Conservation (phyloP, 352 stramenopile species). For the Phytophthora lateralis region DNA sequence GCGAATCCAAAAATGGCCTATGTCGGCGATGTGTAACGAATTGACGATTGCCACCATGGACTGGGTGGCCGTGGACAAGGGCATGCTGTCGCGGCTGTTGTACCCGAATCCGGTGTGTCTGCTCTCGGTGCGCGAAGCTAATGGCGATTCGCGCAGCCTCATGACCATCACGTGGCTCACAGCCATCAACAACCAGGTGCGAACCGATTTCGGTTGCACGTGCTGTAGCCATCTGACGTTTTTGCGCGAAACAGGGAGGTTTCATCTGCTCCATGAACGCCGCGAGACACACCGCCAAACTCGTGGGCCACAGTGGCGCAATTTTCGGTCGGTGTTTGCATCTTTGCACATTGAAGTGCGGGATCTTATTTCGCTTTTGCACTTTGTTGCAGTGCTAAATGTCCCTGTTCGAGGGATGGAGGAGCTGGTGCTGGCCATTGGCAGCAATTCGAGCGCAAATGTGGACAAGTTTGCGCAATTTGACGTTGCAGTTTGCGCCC, state of each 20-base stretch:
- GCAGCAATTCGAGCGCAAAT: conserved; percentile 53
- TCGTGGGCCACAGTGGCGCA: conserved; percentile 52
- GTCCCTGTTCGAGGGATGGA: conserved; percentile 76
- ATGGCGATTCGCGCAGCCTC: conserved; percentile 42
- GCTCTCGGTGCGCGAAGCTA: conserved; percentile 45
- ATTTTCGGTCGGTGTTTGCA: conserved; percentile 56
- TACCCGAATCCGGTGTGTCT: conserved; percentile 87
- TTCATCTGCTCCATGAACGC: conserved; percentile 88
- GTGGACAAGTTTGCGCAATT: conserved; percentile 72
- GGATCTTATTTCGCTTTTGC: neutral
- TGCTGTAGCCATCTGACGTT: conserved; percentile 1
- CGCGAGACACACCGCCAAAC: conserved; percentile 63
- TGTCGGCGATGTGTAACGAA: too few species aligned
- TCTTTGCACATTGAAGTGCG: conserved; percentile 3
- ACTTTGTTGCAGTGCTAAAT: conserved; percentile 63
- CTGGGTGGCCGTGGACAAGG: conserved; percentile 64
- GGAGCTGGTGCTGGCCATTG: conserved; percentile 78
- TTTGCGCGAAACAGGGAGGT: conserved; percentile 42
- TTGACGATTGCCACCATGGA: conserved; percentile 13
- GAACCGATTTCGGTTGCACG: neutral
- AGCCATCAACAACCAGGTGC: conserved; percentile 86
- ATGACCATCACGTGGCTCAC: conserved; percentile 91
- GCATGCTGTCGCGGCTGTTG: conserved; percentile 79
- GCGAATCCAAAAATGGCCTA: too few species aligned
- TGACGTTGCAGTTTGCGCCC: conserved; percentile 48